phyloP scores from a whole-genome alignment of 2,329 filamentous ascomycete species.

The Sclerotinia sclerotiorum region DNA sequence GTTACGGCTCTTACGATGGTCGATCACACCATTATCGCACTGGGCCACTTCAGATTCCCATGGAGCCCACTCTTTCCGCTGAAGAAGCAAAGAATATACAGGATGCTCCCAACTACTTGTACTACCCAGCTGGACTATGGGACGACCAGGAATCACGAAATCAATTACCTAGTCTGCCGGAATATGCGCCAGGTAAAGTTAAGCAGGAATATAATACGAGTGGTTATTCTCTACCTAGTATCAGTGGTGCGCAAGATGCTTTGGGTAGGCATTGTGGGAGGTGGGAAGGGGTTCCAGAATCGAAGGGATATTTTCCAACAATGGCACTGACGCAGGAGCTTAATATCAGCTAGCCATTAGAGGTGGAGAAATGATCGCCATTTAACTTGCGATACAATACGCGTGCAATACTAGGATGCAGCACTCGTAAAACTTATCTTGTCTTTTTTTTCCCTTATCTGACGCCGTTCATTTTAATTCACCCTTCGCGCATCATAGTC shows the following conservation, averaged over 20 bases:
- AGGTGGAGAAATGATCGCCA: not conserved
- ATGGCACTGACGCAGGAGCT: slow-evolving; percentile 37
- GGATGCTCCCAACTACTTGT: slow-evolving; percentile 37
- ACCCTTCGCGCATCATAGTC: slow-evolving; percentile 3
- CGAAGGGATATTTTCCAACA: slow-evolving; percentile 39
- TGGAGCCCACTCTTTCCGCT: slow-evolving; percentile 38
- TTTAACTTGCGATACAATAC: not conserved
- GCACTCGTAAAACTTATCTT: not conserved
- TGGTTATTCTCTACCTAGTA: slow-evolving; percentile 35
- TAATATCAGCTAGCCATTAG: slow-evolving; percentile 33
- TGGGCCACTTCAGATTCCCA: slow-evolving; percentile 35
- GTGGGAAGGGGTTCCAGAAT: slow-evolving; percentile 37
- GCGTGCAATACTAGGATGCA: not conserved
- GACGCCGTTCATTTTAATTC: not conserved
- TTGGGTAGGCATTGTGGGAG: slow-evolving; percentile 38
- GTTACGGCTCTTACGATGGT: slow-evolving; percentile 36
- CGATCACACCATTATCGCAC: slow-evolving; percentile 37
- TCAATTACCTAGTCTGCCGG: slow-evolving; percentile 34
- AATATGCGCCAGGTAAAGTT: slow-evolving; percentile 34
- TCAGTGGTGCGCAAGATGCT: slow-evolving; percentile 30
- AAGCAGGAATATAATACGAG: slow-evolving; percentile 35
- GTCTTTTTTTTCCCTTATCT: not conserved
- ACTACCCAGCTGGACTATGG: slow-evolving; percentile 38
- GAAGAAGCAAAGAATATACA: slow-evolving; percentile 40
- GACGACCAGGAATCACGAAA: slow-evolving; percentile 36